These are phyloP conservation scores for Myxozyma mucilagina DNA, from an alignment of 805 yeast species.

Conservation along the genomic window DNA sequence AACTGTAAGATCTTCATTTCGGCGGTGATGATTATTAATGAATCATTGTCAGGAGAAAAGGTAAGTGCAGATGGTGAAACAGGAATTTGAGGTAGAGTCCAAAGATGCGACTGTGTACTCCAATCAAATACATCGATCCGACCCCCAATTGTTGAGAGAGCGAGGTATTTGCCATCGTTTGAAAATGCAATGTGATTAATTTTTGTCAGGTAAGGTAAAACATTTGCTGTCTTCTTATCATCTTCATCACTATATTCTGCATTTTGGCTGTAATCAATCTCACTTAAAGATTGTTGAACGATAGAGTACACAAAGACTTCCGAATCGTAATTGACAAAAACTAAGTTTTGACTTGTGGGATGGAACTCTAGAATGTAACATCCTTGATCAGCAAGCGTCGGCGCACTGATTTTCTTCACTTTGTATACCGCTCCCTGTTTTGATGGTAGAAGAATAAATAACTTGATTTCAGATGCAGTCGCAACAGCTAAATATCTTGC, in stretches of 20 bases:
- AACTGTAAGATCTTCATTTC: slow-evolving; percentile 79
- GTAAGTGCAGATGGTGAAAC: slow-evolving; percentile 60
- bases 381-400: slow-evolving; percentile 47
- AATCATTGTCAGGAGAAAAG: slow-evolving; percentile 53
- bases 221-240: slow-evolving; percentile 38
- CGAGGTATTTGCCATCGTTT: slow-evolving; percentile 49
- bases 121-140: slow-evolving; percentile 53
- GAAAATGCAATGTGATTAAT: slow-evolving; percentile 57
- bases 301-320: slow-evolving; percentile 52
- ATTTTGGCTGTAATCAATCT: background rate
- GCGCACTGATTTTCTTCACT: slow-evolving; percentile 56
- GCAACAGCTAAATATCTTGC: slow-evolving; percentile 71
- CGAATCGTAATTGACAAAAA: slow-evolving; percentile 61
- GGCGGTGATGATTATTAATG: slow-evolving; percentile 54
- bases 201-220: slow-evolving; percentile 50
- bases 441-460: slow-evolving; percentile 60
- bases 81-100: slow-evolving; percentile 58
- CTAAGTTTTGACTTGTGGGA: slow-evolving; percentile 43
- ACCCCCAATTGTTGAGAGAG: slow-evolving; percentile 66
- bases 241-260: slow-evolving; percentile 41
- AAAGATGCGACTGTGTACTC: slow-evolving; percentile 37
- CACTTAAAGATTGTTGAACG: background rate
- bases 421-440: slow-evolving; percentile 42
- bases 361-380: slow-evolving; percentile 56
- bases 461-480: slow-evolving; percentile 63